Evolutionary conservation across 116 monocot genomes (phyloP), one percentile per base, ranked within the genome.

Genomic region (Papilionanthe hybrid): DNA sequence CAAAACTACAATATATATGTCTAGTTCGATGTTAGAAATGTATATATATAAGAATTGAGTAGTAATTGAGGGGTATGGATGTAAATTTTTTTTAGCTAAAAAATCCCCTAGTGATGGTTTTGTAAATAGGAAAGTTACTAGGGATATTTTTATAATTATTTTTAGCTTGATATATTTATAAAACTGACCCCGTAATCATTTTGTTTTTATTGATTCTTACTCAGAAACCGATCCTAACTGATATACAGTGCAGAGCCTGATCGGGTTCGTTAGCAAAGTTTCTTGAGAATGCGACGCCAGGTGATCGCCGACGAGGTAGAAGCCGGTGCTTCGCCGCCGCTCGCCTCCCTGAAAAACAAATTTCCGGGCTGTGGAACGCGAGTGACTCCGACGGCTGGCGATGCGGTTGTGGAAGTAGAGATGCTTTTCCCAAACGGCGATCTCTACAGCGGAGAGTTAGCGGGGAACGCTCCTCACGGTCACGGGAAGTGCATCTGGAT

Each of bases 401-500:
- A 45, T 75, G 66, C 68, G 4, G 50, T 19, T 3, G 20, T 75
- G 72, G 78, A 72, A 49, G 77, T 84, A 56, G 86, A 88, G 88
- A 87, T 57, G 72, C 3, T 66, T 6, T 79, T 89, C 7, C 77
- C 83, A 5, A 86, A 84, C 73, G 92, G 89, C n/a, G 83, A 90
- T 49, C 17, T 87, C n/a, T 90, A 90, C 80, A 32, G 74, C 17
- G 92, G 92, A 0, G 81, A 77, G 18, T 87, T 92, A 77, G 25
- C 32, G 30, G 81, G 79, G 9, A 82, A 75, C 74, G 60, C 72
- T 4, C 92, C 92, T 17, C 83, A 89, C 73, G 92, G 92, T 27
- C 19, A 9, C 27, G 92, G 92, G 47, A 92, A 92, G 87, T 92
- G 85, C 82, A 78, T 89, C 22, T 92, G 92, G 92, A 4, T 60